Percentiles rank a stretch among this genome's conserved stretches.
phyloP scores from a whole-genome alignment of 2,329 filamentous ascomycete genomes.

The Fusarium incarnatum region DNA sequence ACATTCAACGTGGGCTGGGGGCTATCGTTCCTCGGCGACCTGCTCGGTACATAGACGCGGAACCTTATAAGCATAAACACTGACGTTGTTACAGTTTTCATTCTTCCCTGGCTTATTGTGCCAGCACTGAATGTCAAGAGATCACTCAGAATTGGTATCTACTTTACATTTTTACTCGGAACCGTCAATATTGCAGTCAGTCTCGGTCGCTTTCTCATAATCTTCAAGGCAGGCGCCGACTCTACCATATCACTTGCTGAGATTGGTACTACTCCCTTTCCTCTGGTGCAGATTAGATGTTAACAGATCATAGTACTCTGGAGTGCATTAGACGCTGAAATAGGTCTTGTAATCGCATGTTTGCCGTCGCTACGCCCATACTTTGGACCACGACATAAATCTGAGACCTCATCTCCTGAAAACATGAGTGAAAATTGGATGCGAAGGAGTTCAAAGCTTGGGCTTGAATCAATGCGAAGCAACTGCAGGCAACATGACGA shows the following conservation, averaged over 20 bases:
- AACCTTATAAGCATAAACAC: accelerated
- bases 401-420: background rate
- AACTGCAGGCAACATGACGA: background rate
- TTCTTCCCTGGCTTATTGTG: conserved; percentile 33
- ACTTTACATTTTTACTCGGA: conserved; percentile 33
- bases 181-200: conserved; percentile 35
- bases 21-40: conserved; percentile 21
- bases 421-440: background rate
- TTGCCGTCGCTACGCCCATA: conserved; percentile 36
- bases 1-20: conserved; percentile 31
- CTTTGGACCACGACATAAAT: conserved; percentile 12
- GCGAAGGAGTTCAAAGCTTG: background rate
- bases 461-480: background rate
- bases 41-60: background rate
- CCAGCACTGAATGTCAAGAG: conserved; percentile 12
- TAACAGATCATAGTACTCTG: background rate
- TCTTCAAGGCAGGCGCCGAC: conserved; percentile 22
- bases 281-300: background rate
- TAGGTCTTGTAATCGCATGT: conserved; percentile 36
- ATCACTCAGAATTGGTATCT: conserved; percentile 23
- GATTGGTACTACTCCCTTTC: background rate
- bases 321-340: conserved; percentile 30
- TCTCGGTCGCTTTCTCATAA: conserved; percentile 22
- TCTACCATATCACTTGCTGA: conserved; percentile 17
- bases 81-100: conserved; percentile 11